Evolutionary conservation across 78 protist species (phyloP), one percentile per base, ranked within the genome.

Genomic region (Isochrysis galbana): DNA sequence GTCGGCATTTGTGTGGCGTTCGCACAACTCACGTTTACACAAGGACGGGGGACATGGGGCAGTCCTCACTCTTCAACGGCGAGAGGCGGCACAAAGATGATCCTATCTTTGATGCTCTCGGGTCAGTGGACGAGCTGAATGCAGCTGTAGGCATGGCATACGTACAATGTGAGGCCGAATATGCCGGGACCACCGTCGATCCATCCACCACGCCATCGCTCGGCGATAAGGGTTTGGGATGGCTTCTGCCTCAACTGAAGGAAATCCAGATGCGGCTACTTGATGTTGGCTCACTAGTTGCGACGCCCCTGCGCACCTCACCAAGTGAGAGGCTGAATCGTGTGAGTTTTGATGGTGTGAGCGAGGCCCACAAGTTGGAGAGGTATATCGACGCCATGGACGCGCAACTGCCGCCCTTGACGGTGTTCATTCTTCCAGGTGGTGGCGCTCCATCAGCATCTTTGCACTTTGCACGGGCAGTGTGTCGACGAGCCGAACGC

Each of bases 331-430:
- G 93, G 39, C 54, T 93, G 51, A 67, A n/a, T 23, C 95, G 96
- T 25, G 69, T 74, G 11, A 94, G 3, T 23, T 44, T 72, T 32
- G 46, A 67, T 44, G 87, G 25, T 10, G 83, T 84, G 23, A 45
- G 32, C 26, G 84, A 89, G 39, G 95, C 94, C 34, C 41, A 7
- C 1, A 32, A 44, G 3, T 86, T 98, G 26, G 99, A 98, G 93
- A 32, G 25, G 5, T 91, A 94, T 95, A 97, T 98, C 87, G 98
- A 98, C 38, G 94, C 19, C 32, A 77, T 96, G 93, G 97, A 97
- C 84, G 32, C n/a, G 46, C 44, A 51, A 46, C 84, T 98, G 38
- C 96, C 97, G 32, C 97, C 95, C 22, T 93, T 97, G 36, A 69
- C 67, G 19, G 91, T 83, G 61, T 98, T 98, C 91, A 96, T 98